Conservation (phyloP, 2,329 filamentous ascomycete species). For the Arthrobotrys entomopaga region DNA sequence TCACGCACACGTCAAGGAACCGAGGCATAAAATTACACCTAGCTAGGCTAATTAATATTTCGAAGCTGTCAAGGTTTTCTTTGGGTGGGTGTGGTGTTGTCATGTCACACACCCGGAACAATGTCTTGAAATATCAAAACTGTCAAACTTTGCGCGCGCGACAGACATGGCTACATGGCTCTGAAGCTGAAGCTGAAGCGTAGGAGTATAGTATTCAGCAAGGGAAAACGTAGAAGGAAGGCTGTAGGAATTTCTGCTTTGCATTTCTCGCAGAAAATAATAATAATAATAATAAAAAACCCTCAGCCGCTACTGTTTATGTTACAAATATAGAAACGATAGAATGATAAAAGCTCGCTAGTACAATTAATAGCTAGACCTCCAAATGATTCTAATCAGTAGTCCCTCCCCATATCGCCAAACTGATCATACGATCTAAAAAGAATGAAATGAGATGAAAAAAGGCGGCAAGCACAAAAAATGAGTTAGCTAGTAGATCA, state of each 20-base stretch:
- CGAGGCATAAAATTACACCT: slow-evolving; percentile 2
- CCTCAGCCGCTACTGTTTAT: neutral
- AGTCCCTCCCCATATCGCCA: slow-evolving; percentile 21
- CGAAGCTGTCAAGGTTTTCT: slow-evolving; percentile 8
- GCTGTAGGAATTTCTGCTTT: no score
- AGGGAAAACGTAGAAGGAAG: no score
- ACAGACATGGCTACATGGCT: no score
- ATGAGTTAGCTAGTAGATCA: slow-evolving; percentile 29
- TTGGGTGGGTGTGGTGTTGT: slow-evolving; percentile 16
- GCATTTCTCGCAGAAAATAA: neutral
- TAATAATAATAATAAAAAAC: neutral
- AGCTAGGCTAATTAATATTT: neutral
- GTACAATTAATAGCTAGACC: neutral
- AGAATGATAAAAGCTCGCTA: neutral
- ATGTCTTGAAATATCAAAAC: slow-evolving; percentile 50
- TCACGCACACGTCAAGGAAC: no score
- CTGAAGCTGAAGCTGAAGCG: no score
- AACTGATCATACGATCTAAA: neutral
- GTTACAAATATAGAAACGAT: neutral
- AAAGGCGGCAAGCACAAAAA: slow-evolving; percentile 11
- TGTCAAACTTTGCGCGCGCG: neutral
- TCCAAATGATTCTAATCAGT: neutral
- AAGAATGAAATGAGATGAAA: slow-evolving; percentile 9
- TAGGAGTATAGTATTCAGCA: no score
- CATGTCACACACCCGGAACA: slow-evolving; percentile 32